Conservation (phyloP, 306 rosid genomes). For the Cicer yamashitae region DNA sequence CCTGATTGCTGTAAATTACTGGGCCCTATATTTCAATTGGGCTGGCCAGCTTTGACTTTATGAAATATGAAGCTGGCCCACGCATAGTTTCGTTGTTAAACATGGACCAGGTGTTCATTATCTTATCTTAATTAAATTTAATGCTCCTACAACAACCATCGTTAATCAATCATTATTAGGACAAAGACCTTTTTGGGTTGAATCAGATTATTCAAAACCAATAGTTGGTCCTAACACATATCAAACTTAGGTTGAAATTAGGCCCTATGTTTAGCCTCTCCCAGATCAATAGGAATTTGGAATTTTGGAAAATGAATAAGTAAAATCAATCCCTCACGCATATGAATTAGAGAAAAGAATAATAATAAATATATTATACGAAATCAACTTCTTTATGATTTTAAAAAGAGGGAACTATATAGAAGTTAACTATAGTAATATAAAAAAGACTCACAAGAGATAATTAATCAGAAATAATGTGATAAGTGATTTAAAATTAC, state of each 20-base stretch:
- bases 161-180: slow-evolving; percentile 1
- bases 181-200: neutral
- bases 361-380: too few relatives aligned
- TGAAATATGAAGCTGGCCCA: slow-evolving; percentile 1
- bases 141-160: slow-evolving; percentile 3
- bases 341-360: neutral
- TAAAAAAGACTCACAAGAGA: too few relatives aligned
- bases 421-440: too few relatives aligned
- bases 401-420: too few relatives aligned
- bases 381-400: too few relatives aligned
- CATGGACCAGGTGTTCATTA: slow-evolving; percentile 7
- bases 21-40: slow-evolving; percentile 26
- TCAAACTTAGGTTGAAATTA: slow-evolving; percentile 35
- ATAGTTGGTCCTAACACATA: slow-evolving; percentile 37
- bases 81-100: slow-evolving; percentile 10
- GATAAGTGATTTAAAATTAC: neutral
- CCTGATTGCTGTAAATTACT: neutral
- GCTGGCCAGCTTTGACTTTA: slow-evolving; percentile 27
- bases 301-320: slow-evolving; percentile 27
- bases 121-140: slow-evolving; percentile 16
- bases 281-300: slow-evolving; percentile 16
- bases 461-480: too few relatives aligned
- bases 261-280: slow-evolving; percentile 33
- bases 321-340: slow-evolving; percentile 38
- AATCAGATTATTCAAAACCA: slow-evolving; percentile 26